These are phyloP conservation scores for Rickenella mellea DNA, from an alignment of 768 basidiomycete species.

Conservation along the genomic window DNA sequence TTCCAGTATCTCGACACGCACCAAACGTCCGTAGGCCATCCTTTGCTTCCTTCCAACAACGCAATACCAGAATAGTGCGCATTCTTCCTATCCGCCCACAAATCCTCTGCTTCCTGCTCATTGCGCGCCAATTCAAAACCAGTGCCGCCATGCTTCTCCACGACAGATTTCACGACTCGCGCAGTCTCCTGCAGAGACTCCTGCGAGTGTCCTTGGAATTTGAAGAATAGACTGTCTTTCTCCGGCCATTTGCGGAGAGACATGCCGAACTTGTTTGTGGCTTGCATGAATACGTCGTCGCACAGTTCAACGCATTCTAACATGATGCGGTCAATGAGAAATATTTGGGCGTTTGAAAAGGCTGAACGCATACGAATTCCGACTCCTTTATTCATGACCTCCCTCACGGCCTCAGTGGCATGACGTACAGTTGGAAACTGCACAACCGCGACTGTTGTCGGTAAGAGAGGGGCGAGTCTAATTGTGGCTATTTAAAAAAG, in stretches of 20 bases:
- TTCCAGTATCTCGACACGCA: slow-evolving; percentile 29
- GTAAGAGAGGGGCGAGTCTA: slow-evolving; percentile 69
- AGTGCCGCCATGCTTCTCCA: slow-evolving; percentile 56
- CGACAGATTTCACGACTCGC: slow-evolving; percentile 47
- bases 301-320: slow-evolving; percentile 83
- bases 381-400: slow-evolving; percentile 59
- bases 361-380: slow-evolving; percentile 51
- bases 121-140: slow-evolving; percentile 66
- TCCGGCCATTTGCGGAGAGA: slow-evolving; percentile 54
- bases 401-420: slow-evolving; percentile 75
- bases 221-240: slow-evolving; percentile 81
- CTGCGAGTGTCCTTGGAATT: slow-evolving; percentile 69
- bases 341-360: slow-evolving; percentile 4
- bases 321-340: not conserved
- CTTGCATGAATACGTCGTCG: slow-evolving; percentile 75
- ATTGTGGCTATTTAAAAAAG: slow-evolving; percentile 50
- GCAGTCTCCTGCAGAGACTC: slow-evolving; percentile 49
- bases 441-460: slow-evolving; percentile 81
- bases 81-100: slow-evolving; percentile 86
- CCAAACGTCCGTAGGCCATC: slow-evolving; percentile 92
- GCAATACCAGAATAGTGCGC: slow-evolving; percentile 65
- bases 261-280: slow-evolving; percentile 61
- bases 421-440: slow-evolving; percentile 73
- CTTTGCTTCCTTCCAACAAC: slow-evolving; percentile 49
- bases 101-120: slow-evolving; percentile 61